These are phyloP conservation scores for Chlorella variabilis DNA, from an alignment of 163 green algal genomes.

Conservation along the genomic window DNA sequence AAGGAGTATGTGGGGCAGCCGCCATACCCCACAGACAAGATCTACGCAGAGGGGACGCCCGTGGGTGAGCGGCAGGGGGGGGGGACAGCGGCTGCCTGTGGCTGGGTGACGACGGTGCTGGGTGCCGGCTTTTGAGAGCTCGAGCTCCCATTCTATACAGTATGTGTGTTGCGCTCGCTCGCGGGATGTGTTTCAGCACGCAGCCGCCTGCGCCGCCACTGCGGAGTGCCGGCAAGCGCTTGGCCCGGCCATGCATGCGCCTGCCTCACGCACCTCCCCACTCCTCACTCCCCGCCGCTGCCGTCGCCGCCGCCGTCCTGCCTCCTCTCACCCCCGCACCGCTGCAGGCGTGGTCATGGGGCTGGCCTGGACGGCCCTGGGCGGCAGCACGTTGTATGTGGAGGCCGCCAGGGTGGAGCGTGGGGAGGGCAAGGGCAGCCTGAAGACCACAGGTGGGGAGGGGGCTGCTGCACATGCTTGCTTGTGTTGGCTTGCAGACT, in stretches of 20 bases:
- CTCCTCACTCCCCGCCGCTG: background rate
- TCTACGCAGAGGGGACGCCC: slow-evolving; percentile 81
- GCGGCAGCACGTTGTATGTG: slow-evolving; percentile 92
- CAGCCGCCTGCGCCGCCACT: no score
- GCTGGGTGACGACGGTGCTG: background rate
- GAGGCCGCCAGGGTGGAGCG: slow-evolving; percentile 83
- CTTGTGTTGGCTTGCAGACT: no score
- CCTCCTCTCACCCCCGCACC: no score
- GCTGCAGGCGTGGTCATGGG: slow-evolving; percentile 91
- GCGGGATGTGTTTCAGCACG: no score
- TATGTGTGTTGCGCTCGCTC: no score
- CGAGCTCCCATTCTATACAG: no score
- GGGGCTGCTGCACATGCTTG: no score
- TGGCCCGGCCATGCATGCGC: no score
- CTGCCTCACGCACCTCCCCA: background rate
- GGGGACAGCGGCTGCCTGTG: background rate
- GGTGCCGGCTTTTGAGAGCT: no score
- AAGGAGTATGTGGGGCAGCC: slow-evolving; percentile 89
- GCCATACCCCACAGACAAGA: slow-evolving; percentile 89
- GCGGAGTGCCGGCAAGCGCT: no score
- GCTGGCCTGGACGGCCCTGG: slow-evolving; percentile 95
- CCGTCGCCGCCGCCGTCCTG: background rate
- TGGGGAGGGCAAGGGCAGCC: slow-evolving; percentile 73
- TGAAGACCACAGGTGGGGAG: slow-evolving; percentile 75
- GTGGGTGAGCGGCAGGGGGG: background rate